Base-by-base conservation (phyloP, 345 rosid species). In the Schrenkiella parvula region DNA sequence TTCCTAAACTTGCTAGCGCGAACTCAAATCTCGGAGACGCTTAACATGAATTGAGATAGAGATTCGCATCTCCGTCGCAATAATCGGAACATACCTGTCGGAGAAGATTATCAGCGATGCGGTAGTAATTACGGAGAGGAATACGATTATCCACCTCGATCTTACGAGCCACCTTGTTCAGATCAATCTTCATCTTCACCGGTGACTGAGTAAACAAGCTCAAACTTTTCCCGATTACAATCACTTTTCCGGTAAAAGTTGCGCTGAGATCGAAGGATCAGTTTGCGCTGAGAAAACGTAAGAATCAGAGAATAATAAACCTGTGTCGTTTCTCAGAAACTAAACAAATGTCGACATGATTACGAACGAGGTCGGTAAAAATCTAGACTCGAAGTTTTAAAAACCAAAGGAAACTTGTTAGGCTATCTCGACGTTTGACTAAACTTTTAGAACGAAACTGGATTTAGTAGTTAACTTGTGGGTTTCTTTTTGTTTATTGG, bases 51-150 rank as follows among this genome's bases (percentile, higher is more conserved):
- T 13, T 39, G 64, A 63, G 61, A 62, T 11, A 7, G n/a, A 29
- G 65, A 62, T 19, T 54, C 22, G 38, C 68, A 75, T 46, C 31
- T 53, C 35, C 8, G 46, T 29, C 10, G 18, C 34, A 60, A 51
- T 6, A 3, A 50, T 66, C 28, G 32, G 18, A 58, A 25, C 43
- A 22, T 31, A 87, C 98, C 98, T 91, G 97, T 17, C 88, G 82
- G 73, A 91, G 95, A 63, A 93, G 95, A 80, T 88, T 87, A 80
- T 93, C 96, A 70, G 97, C 97, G 80, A 88, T 93, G 56, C 97
- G 82, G 48, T 89, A 87, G 76, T 91, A 89, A 66, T 85, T 77
- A 25, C 85, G 87, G 70, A 93, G 92, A 74, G 92, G 84, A 31
- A 89, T 89, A 79, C 88, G 87, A 84, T 82, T 83, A 80, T 93